Percentiles rank a stretch among this genome's conserved stretches.
These are phyloP conservation scores for Agroathelia rolfsii DNA, from an alignment of 1,284 basidiomycete species.

Conservation along the genomic window DNA sequence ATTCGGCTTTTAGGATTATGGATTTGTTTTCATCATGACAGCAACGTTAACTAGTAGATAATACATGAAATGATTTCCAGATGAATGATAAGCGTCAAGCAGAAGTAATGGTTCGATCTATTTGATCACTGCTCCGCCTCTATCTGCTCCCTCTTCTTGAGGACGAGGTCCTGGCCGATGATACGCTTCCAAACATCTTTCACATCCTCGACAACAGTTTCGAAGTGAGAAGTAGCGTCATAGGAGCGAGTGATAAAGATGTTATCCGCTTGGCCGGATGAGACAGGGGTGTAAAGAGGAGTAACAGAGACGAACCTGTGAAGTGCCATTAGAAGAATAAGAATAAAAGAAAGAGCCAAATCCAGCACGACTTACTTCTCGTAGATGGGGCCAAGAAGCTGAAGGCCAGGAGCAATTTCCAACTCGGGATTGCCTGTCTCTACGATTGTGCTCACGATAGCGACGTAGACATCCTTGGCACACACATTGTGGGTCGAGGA, in stretches of 20 bases:
- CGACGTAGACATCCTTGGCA: slow-evolving; percentile 89
- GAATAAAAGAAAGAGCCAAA: slow-evolving; percentile 3
- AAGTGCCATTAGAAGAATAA: slow-evolving; percentile 9
- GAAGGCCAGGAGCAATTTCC: slow-evolving; percentile 87
- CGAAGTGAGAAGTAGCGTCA: slow-evolving; percentile 98
- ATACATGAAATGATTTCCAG: no score
- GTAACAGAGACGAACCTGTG: slow-evolving; percentile 83
- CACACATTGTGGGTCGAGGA: slow-evolving; percentile 97
- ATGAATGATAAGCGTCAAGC: slow-evolving; percentile 10
- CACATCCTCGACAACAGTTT: slow-evolving; percentile 94
- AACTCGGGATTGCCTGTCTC: slow-evolving; percentile 91
- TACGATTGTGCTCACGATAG: slow-evolving; percentile 97
- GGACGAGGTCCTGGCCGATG: slow-evolving; percentile 61
- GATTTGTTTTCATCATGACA: no score
- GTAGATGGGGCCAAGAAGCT: slow-evolving; percentile 86
- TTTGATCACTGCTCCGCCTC: slow-evolving; percentile 46
- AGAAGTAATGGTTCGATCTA: slow-evolving; percentile 9
- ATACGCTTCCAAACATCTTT: slow-evolving; percentile 89
- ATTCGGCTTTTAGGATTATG: slow-evolving; percentile 38
- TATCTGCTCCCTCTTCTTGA: slow-evolving; percentile 79
- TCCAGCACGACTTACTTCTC: slow-evolving; percentile 67
- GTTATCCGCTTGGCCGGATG: slow-evolving; percentile 73
- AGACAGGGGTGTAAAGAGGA: slow-evolving; percentile 84
- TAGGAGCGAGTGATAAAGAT: slow-evolving; percentile 97
- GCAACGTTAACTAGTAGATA: no score